Evolutionary conservation across 768 basidiomycete species (phyloP), one percentile per base, ranked within the genome.

Genomic region (Russula olivacea): DNA sequence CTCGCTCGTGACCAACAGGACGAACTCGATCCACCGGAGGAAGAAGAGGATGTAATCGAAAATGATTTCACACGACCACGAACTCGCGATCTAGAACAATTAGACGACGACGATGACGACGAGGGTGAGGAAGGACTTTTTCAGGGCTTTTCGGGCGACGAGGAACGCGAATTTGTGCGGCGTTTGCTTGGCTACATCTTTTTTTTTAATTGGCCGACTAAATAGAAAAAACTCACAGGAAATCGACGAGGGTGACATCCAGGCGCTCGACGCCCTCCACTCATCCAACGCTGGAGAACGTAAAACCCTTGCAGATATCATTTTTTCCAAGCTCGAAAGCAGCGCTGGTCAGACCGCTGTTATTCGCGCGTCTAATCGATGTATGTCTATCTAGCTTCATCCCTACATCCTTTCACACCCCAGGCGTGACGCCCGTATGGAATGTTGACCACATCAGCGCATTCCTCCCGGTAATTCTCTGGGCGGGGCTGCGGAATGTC

Each of bases 261-360:
- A 88, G 67, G 84, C 93, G 0, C 78, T 99, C 40, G 94, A 98
- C 68, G 79, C 84, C 15, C 78, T 93, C 34, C 81, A 91, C 48
- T 93, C 93, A 43, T 76, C 84, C 15, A 91, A 87, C 74, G 79
- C 83, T 17, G 81, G 82, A 8, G 87, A 91, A 72, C 83, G 91
- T 50, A 82, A 83, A 73, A 98, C 96, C 2, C 77, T 99, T 34
- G 97, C 97, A 34, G 97, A 99, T 72, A 80, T 98, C n/a, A 99
- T 98, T 63, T 92, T 99, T 71, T 82, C 90, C 28, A 98, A 98
- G 76, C 79, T 99, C 25, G 88, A 95, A 62, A 82, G 80, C 61
- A 80, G 77, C 14, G 73, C 79, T 4, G 77, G 78, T 50, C 78
- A 81, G 43, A 73, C 83, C 9, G 79, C 82, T 11, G 76, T 81